phyloP scores from a whole-genome alignment of 1,139 yeast genomes.

The Pneumocystis jirovecii region DNA sequence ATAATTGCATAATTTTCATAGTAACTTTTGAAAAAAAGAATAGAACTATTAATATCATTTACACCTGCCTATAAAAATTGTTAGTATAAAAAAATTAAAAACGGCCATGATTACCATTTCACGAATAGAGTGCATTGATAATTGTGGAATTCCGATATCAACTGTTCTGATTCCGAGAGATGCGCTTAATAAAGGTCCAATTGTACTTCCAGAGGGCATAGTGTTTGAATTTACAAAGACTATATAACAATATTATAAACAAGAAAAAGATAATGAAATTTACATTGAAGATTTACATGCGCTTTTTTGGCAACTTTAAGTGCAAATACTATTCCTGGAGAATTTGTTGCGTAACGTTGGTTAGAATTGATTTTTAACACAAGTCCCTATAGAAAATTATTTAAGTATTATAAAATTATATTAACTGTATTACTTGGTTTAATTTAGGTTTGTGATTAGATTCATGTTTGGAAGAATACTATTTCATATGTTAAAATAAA shows the following conservation, averaged over 20 bases:
- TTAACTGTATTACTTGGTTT: constrained; percentile 29
- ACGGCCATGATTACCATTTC: constrained; percentile 59
- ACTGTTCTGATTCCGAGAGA: constrained; percentile 78
- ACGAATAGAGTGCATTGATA: constrained; percentile 90
- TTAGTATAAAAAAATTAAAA: background rate
- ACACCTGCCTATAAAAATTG: background rate
- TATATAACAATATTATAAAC: constrained; percentile 30
- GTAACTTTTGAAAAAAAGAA: constrained; percentile 36
- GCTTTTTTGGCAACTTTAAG: constrained; percentile 56
- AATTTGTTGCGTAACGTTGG: constrained; percentile 87
- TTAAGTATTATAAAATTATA: background rate
- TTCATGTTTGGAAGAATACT: constrained; percentile 44
- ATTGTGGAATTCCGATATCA: constrained; percentile 86
- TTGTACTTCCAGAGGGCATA: constrained; percentile 90
- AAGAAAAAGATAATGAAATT: background rate
- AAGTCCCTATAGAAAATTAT: constrained; percentile 40
- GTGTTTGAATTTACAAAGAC: constrained; percentile 87
- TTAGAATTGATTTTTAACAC: constrained; percentile 88
- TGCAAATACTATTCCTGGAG: constrained; percentile 70
- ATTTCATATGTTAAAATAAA: background rate
- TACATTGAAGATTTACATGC: constrained; percentile 33
- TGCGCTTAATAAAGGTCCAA: constrained; percentile 85
- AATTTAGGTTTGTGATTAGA: constrained; percentile 60
- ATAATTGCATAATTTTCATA: background rate
- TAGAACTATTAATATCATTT: constrained; percentile 50